These are phyloP conservation scores for Erodium trifolium DNA, from an alignment of 441 rosid species.

Conservation along the genomic window DNA sequence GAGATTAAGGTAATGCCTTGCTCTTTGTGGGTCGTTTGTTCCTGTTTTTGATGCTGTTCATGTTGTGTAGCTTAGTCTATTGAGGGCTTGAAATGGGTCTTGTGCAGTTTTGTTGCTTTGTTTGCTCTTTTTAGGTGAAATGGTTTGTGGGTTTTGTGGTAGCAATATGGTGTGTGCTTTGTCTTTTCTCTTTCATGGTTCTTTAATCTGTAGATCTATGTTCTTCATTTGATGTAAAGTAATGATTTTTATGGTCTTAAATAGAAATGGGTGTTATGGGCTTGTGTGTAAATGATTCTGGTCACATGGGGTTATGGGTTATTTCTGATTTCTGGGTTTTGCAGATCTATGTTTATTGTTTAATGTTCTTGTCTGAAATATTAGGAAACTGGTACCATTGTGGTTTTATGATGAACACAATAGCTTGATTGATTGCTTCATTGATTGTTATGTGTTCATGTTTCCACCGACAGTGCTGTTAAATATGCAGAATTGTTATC, in stretches of 20 bases:
- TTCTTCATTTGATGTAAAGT: background rate
- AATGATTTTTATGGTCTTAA: background rate
- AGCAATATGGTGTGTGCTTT: background rate
- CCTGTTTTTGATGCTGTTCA: no score
- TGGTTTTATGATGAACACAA: background rate
- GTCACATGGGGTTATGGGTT: background rate
- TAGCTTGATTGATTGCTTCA: background rate
- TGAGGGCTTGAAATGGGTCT: background rate
- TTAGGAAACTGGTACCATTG: background rate
- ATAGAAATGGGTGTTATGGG: background rate
- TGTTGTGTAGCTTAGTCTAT: no score
- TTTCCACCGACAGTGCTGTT: background rate
- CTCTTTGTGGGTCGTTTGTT: background rate
- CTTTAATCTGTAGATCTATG: background rate
- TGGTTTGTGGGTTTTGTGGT: background rate
- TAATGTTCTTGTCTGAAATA: background rate
- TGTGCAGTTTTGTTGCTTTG: background rate
- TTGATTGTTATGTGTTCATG: background rate
- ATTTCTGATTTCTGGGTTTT: background rate
- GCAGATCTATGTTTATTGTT: background rate
- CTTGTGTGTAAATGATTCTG: background rate
- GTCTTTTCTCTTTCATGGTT: background rate
- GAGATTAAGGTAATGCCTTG: background rate
- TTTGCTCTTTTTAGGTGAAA: background rate
- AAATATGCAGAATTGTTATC: background rate